Conservation (phyloP, 139 green algal species). For the Chlorella sp. region DNA sequence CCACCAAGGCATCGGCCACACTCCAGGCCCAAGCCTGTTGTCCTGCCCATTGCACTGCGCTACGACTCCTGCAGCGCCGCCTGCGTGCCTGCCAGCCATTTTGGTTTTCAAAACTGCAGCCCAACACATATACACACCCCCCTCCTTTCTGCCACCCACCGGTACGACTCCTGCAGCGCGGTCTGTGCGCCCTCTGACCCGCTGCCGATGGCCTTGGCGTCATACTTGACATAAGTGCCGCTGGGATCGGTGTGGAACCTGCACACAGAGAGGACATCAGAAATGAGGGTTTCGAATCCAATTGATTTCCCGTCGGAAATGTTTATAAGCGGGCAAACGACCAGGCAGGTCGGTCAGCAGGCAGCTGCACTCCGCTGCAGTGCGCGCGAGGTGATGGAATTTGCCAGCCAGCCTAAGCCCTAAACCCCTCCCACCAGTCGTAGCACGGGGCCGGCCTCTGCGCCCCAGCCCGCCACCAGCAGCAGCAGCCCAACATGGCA, state of each 20-base stretch:
- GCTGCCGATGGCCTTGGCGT: conserved; percentile 96
- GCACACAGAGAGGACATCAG: no score
- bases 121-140: background rate
- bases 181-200: conserved; percentile 95
- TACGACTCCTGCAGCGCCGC: conserved; percentile 83
- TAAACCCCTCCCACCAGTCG: no score
- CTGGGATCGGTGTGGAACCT: conserved; percentile 97
- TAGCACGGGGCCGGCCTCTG: conserved; percentile 80
- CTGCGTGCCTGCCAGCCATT: conserved; percentile 91
- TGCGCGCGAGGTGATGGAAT: no score
- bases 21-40: no score
- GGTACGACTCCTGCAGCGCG: conserved; percentile 82
- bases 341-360: no score
- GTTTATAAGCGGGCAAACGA: no score
- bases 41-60: background rate
- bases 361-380: no score
- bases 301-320: no score
- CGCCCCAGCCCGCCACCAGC: conserved; percentile 94
- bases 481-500: conserved; percentile 93
- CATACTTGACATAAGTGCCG: conserved; percentile 93
- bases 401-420: no score
- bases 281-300: no score
- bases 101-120: no score
- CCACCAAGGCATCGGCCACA: no score
- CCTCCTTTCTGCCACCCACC: background rate